These are phyloP conservation scores for Eucalyptus grandis DNA, from an alignment of 345 rosid species.

Conservation along the genomic window DNA sequence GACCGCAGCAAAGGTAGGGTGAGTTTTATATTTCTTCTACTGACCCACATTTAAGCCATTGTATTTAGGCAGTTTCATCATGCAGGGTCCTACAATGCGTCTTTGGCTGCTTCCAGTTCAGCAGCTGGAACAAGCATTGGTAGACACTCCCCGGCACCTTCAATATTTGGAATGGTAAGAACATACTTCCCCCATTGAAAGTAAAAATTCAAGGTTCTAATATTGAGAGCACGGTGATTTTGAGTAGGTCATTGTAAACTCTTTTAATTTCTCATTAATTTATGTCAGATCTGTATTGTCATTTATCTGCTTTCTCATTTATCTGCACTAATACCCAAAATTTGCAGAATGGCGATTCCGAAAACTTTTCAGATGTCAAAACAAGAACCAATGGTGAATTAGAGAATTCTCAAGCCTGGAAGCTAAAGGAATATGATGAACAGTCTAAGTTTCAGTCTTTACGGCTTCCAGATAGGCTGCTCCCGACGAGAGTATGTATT, in stretches of 20 bases:
- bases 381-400: constrained; percentile 41
- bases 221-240: not conserved
- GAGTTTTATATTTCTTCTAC: not conserved
- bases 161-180: constrained; percentile 34
- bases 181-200: not conserved
- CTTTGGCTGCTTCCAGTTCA: constrained; percentile 26
- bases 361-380: constrained; percentile 38
- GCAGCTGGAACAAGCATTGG: constrained; percentile 16
- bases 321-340: not conserved
- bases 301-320: not conserved
- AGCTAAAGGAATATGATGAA: constrained; percentile 47
- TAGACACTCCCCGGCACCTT: constrained; percentile 33
- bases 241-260: not conserved
- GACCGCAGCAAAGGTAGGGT: constrained; percentile 23
- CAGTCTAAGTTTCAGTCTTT: constrained; percentile 45
- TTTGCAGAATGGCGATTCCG: constrained; percentile 44
- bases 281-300: not conserved
- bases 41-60: not conserved
- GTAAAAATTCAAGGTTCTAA: not conserved
- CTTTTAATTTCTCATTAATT: not conserved
- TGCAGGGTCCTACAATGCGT: constrained; percentile 15
- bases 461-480: constrained; percentile 46
- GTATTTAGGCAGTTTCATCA: not conserved
- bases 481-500: constrained; percentile 31
- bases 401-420: constrained; percentile 64